Evolutionary conservation across 768 basidiomycete genomes (phyloP).

Genomic region (Tricholoma sp.): DNA sequence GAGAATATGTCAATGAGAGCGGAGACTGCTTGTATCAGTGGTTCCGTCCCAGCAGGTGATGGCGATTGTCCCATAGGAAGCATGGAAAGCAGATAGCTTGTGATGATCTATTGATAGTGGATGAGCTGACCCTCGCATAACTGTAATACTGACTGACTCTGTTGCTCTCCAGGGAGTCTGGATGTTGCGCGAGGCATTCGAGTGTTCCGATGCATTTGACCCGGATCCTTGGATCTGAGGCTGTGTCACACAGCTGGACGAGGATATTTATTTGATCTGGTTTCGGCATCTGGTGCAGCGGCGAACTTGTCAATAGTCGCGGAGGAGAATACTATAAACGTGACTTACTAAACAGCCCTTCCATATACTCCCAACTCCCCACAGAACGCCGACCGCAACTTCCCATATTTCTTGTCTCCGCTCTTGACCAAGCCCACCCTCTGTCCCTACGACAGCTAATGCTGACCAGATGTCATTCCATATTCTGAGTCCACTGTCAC

Average conservation of each 20-base stretch:
- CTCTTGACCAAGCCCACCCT: conserved; percentile 60
- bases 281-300: conserved; percentile 41
- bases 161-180: conserved; percentile 61
- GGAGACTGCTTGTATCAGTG: conserved; percentile 72
- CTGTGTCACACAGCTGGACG: conserved; percentile 58
- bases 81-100: conserved; percentile 61
- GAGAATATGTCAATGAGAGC: conserved; percentile 92
- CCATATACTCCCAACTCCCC: conserved; percentile 82
- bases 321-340: neutral
- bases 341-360: conserved; percentile 56
- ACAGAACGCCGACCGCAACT: conserved; percentile 74
- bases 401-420: conserved; percentile 73
- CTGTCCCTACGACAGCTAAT: conserved; percentile 53
- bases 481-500: conserved; percentile 43
- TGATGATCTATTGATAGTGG: conserved; percentile 42
- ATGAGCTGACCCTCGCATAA: neutral
- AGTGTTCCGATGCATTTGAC: conserved; percentile 85
- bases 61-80: conserved; percentile 40
- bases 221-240: conserved; percentile 48
- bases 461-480: conserved; percentile 69
- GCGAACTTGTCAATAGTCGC: neutral
- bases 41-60: conserved; percentile 52
- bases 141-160: conserved; percentile 31
- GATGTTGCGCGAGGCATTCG: conserved; percentile 74
- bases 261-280: conserved; percentile 60